These are phyloP conservation scores for Bombardia bombarda DNA, from an alignment of 495 filamentous ascomycete species.

Conservation along the genomic window DNA sequence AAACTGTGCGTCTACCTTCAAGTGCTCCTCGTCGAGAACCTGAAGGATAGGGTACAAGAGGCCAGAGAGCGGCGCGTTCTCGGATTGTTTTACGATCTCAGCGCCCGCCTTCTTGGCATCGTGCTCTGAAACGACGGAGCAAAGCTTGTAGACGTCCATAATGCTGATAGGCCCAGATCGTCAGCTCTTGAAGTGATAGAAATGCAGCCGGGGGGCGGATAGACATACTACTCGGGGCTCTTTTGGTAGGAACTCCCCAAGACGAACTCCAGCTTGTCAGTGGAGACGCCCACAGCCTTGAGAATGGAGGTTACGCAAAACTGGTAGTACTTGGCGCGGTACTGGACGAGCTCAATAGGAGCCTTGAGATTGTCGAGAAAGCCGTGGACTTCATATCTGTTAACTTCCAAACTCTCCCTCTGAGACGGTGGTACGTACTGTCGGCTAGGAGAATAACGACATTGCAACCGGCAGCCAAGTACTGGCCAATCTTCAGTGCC, in stretches of 20 bases:
- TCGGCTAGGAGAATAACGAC: constrained; percentile 79
- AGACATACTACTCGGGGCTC: constrained; percentile 43
- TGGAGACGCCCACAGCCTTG: constrained; percentile 62
- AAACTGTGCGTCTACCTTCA: constrained; percentile 75
- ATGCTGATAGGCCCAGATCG: constrained; percentile 19
- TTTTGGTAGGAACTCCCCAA: constrained; percentile 80
- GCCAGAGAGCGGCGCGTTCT: constrained; percentile 64
- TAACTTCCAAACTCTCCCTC: neutral
- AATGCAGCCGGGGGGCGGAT: neutral
- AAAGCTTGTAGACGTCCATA: constrained; percentile 64
- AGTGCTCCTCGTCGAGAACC: constrained; percentile 83
- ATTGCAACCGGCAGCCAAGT: constrained; percentile 75
- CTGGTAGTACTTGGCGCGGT: constrained; percentile 66
- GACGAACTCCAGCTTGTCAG: constrained; percentile 74
- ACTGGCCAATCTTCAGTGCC: constrained; percentile 81
- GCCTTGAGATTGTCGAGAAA: constrained; percentile 82
- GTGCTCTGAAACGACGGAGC: constrained; percentile 48
- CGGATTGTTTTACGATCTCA: constrained; percentile 87
- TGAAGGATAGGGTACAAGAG: constrained; percentile 88
- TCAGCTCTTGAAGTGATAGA: neutral
- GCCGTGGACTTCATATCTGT: constrained; percentile 37
- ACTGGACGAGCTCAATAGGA: constrained; percentile 78
- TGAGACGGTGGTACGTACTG: constrained; percentile 9
- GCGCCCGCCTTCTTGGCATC: constrained; percentile 82
- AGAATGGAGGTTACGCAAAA: constrained; percentile 58